Evolutionary conservation across 2,329 filamentous ascomycete genomes (phyloP).

Genomic region (Xylaria sp.): DNA sequence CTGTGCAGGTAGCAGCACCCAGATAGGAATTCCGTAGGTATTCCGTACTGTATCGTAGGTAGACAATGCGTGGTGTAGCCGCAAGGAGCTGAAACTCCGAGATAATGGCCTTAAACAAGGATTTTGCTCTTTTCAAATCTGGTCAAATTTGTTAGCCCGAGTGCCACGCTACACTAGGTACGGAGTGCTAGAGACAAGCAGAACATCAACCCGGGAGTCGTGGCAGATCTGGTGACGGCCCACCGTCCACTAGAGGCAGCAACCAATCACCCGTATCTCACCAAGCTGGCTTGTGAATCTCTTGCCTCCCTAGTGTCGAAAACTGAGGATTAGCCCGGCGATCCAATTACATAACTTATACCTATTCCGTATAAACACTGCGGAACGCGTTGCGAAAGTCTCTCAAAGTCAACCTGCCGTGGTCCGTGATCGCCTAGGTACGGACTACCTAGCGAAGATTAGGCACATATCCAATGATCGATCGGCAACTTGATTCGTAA

Average conservation of each 20-base stretch:
- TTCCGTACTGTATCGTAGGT: no score
- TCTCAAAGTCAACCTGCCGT: neutral
- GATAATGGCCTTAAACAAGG: no score
- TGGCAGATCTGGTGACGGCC: neutral
- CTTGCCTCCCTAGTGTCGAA: no score
- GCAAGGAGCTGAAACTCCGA: no score
- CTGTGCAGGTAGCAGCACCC: no score
- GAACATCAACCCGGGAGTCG: neutral
- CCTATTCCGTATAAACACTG: neutral
- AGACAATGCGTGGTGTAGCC: no score
- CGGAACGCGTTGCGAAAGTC: neutral
- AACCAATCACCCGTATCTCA: neutral
- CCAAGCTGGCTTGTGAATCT: neutral
- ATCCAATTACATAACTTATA: conserved; percentile 2
- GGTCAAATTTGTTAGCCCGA: neutral
- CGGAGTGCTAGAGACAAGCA: neutral
- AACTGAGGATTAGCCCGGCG: neutral
- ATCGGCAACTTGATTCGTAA: no score
- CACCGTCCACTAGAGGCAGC: neutral
- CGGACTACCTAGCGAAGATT: neutral
- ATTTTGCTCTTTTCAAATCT: no score
- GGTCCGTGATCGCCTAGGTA: neutral
- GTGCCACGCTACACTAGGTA: neutral
- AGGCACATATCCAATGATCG: neutral
- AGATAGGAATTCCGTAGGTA: no score